These are phyloP conservation scores for Calvatia gigantea DNA, from an alignment of 768 basidiomycete species.

Conservation along the genomic window DNA sequence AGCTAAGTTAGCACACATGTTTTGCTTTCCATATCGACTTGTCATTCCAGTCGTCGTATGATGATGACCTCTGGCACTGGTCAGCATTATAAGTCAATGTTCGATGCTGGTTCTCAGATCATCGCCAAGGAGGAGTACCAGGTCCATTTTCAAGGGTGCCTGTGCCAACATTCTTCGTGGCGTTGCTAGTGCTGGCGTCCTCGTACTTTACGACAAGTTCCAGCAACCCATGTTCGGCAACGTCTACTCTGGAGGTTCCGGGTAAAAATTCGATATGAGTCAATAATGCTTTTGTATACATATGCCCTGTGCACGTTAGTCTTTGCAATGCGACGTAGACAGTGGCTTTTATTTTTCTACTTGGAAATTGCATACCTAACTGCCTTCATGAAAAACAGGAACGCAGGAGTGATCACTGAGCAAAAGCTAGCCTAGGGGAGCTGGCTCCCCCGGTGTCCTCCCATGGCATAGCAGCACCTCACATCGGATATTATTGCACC, in stretches of 20 bases:
- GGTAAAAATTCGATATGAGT: no score
- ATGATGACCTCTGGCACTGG: conserved; percentile 99
- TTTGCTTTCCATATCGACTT: conserved; percentile 15
- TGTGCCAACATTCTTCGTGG: conserved; percentile 96
- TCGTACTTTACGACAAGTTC: conserved; percentile 98
- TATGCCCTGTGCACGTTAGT: no score
- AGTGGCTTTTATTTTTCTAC: no score
- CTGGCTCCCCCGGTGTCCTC: no score
- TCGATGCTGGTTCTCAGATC: conserved; percentile 94
- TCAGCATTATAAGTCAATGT: conserved; percentile 99
- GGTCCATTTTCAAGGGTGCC: conserved; percentile 99
- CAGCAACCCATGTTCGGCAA: conserved; percentile 97
- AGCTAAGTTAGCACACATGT: conserved; percentile 1
- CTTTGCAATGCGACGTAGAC: no score
- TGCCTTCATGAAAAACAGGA: no score
- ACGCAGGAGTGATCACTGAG: no score
- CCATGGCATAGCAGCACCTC: no score
- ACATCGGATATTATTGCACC: no score
- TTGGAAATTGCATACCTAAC: no score
- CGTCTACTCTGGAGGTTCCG: conserved; percentile 86
- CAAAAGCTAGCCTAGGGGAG: no score
- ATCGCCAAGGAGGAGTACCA: conserved; percentile 91
- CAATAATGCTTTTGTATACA: no score
- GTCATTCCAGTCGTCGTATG: conserved; percentile 89
- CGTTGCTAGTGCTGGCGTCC: conserved; percentile 99